phyloP scores from a whole-genome alignment of 208 protist genomes.

The Wallacemonas sp. region DNA sequence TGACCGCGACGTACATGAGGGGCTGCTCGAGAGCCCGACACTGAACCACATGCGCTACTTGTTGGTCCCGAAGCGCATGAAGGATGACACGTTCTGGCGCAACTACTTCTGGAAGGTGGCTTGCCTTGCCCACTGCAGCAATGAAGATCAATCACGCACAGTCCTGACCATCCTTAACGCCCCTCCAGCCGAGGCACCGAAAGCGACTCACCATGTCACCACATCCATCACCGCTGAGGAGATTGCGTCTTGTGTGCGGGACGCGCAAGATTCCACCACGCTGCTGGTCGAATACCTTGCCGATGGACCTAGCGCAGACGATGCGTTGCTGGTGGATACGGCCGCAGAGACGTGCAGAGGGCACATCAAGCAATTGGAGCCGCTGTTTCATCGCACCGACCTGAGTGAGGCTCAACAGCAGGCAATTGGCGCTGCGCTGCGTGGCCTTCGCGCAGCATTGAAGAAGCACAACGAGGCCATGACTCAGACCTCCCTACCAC shows the following conservation, averaged over 20 bases:
- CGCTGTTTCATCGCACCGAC: constrained; percentile 33
- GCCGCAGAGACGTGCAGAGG: constrained; percentile 39
- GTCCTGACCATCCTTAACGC: constrained; percentile 67
- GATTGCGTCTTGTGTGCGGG: constrained; percentile 23
- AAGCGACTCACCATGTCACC: background rate
- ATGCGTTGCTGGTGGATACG: constrained; percentile 29
- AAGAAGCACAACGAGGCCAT: background rate
- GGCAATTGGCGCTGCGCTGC: constrained; percentile 27
- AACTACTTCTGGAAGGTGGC: constrained; percentile 86
- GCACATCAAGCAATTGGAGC: constrained; percentile 37
- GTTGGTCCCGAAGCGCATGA: constrained; percentile 64
- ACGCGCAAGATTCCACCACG: constrained; percentile 45
- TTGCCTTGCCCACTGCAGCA: constrained; percentile 58
- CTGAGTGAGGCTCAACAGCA: constrained; percentile 30
- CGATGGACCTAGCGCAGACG: constrained; percentile 24
- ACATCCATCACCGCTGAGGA: constrained; percentile 26
- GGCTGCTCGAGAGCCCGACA: constrained; percentile 33
- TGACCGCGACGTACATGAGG: constrained; percentile 63
- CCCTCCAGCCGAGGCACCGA: constrained; percentile 22
- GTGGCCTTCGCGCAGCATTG: constrained; percentile 20
- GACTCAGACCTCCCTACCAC: too few species aligned
- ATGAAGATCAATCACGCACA: constrained; percentile 47
- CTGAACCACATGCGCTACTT: constrained; percentile 63
- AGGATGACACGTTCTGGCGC: constrained; percentile 75
- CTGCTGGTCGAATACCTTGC: constrained; percentile 52